Conservation (phyloP, 176 grass and related monocot species). For the Triticum timopheevii region DNA sequence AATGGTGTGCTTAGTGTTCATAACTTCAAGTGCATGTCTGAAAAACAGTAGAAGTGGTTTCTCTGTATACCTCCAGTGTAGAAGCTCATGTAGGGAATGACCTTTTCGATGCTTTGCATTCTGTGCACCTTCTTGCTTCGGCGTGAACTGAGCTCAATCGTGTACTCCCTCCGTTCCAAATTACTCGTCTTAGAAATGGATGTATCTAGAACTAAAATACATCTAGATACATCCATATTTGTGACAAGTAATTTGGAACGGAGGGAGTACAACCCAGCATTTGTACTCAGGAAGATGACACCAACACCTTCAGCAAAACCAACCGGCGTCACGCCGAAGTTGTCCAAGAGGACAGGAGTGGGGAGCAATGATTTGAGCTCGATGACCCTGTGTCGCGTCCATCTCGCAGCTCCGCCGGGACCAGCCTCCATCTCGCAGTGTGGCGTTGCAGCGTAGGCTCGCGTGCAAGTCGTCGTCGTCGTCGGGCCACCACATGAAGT, state of each 20-base stretch:
- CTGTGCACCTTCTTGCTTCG: not conserved
- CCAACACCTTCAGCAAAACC: constrained; percentile 2
- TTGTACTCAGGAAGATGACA: not conserved
- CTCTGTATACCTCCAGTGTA: not conserved
- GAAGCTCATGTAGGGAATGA: not conserved
- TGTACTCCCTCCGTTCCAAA: no score
- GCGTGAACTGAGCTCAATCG: not conserved
- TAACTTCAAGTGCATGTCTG: not conserved
- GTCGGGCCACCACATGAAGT: not conserved
- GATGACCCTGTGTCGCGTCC: not conserved
- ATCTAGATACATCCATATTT: no score
- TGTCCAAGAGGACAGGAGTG: not conserved
- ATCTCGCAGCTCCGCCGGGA: not conserved
- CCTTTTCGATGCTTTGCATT: not conserved
- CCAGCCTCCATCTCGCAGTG: not conserved
- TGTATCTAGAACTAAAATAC: no score
- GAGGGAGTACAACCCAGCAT: not conserved
- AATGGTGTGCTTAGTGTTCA: not conserved
- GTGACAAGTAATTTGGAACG: no score
- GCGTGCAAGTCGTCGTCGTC: not conserved
- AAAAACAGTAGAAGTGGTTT: not conserved
- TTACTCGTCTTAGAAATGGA: no score
- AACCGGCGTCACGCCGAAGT: not conserved
- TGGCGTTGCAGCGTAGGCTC: not conserved
- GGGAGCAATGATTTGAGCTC: not conserved